Evolutionary conservation across 176 grass and related monocot species (phyloP), one percentile per base, ranked within the genome.

Genomic region (Ampelocalamus luodianensis): DNA sequence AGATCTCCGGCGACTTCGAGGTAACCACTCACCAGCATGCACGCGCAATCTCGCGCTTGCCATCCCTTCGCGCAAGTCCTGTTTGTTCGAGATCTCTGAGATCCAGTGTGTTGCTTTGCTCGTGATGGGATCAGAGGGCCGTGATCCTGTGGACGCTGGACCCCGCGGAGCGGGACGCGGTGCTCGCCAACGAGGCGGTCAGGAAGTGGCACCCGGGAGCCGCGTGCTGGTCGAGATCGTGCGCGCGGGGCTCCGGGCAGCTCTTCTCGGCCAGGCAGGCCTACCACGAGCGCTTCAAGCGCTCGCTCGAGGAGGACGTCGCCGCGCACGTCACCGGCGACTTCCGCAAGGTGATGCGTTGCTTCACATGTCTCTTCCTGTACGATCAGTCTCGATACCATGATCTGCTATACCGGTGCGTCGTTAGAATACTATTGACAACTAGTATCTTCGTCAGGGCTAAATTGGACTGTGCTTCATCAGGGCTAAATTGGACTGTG

Each of bases 1-100:
- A 98, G 77, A 93, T 91, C 82, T 86, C 91, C 18, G 91, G 96
- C 46, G 93, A 98, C 82, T 98, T 98, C 84, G 96, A 98, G 95
- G 95, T 98, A 72, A 72, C 2, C 72, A 62, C 37, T 39, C 14
- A 26, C 6, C 70, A 9, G 12, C 14, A 46, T 6, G 68, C 40
- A 4, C 55, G 6, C 55, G 55, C 22, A 8, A n/a, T 23, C 22
- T 9, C 22, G 22, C 66, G 26, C 71, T 13, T 55, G 7, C 64
- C 59, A 11, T 56, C 10, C 50, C 32, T 49, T 79, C 8, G 54
- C 50, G 34, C 66, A 12, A 12, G 4, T 48, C 2, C n/a, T n/a
- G 5, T 13, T 71, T 46, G 55, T 13, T 4, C 9, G 29, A 63
- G 73, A 85, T 73, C 76, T 73, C 65, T 83, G 7, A 71, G 63